Evolutionary conservation across 257 asterid species (phyloP), one percentile per base, ranked within the genome.

Genomic region (Petrea volubilis): DNA sequence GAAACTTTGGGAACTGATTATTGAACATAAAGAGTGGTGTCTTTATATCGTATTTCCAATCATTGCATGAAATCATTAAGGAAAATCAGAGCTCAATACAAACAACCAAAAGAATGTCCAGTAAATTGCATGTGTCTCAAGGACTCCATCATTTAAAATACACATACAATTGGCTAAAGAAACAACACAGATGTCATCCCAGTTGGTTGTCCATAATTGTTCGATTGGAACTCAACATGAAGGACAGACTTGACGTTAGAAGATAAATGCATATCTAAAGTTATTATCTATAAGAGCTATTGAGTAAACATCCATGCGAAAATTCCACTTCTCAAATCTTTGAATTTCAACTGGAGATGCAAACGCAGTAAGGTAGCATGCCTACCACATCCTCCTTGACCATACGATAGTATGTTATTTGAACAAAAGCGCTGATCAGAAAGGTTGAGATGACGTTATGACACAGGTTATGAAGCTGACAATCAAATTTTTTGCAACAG

Each of bases 391-490:
- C 17, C 17, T 15, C 18, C 25, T 43, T 51, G 33, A 60, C 20
- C 66, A 55, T 27, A 66, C 10, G 28, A 24, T 43, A 53, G 15
- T 62, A 43, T 24, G 18, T 43, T 20, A 67, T 18, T 62, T 34
- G 17, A 40, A 21, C 59, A 15, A 68, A 21, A 43, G n/a, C 58
- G 60, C 51, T 10, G 23, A 51, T 18, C 21, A 59, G 8, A 20
- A 60, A 44, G 31, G 20, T 53, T 11, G 4, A 3, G 13, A 29
- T 67, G 7, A 61, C 33, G 27, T 24, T 20, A 41, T 20, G 67
- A 64, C 64, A 52, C 13, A 58, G 40, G 2, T 44, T 25, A 66
- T 14, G n/a, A 56, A 60, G 64, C 63, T 50, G 57, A 66, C 11
- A 21, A 55, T 33, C 17, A 58, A 44, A 58, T 67, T 20, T 56